phyloP scores from a whole-genome alignment of 2,329 filamentous ascomycete species.

The Zelopaecilomyces penicillatus region DNA sequence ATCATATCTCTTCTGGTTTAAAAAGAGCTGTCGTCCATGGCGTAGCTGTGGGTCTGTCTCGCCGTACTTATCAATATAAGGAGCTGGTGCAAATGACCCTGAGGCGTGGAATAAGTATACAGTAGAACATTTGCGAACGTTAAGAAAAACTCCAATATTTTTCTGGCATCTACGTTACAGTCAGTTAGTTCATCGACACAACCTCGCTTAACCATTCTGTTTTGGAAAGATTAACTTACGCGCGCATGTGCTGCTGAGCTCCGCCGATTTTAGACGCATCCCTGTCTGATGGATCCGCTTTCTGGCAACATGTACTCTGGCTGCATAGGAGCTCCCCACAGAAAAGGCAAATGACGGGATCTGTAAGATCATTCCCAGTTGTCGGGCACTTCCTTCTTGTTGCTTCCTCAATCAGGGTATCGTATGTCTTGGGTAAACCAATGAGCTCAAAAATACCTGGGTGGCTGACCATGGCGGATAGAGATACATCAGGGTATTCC shows the following conservation, averaged over 20 bases:
- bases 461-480: slow-evolving; percentile 55
- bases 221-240: slow-evolving; percentile 45
- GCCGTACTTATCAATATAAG: slow-evolving; percentile 92
- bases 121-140: slow-evolving; percentile 90
- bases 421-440: slow-evolving; percentile 84
- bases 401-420: slow-evolving; percentile 85
- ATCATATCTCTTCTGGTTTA: slow-evolving; percentile 93
- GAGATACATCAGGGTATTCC: slow-evolving; percentile 21
- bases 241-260: slow-evolving; percentile 81
- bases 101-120: slow-evolving; percentile 76
- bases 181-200: not conserved
- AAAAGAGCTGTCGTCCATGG: slow-evolving; percentile 78
- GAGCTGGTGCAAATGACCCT: slow-evolving; percentile 78
- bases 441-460: slow-evolving; percentile 92
- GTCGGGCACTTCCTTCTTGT: slow-evolving; percentile 77
- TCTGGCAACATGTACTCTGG: slow-evolving; percentile 85
- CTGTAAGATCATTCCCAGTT: slow-evolving; percentile 82
- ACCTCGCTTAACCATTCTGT: not conserved
- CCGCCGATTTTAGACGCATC: slow-evolving; percentile 56
- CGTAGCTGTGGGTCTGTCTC: slow-evolving; percentile 88
- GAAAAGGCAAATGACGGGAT: slow-evolving; percentile 87
- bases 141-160: slow-evolving; percentile 89
- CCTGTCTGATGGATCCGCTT: slow-evolving; percentile 41
- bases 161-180: slow-evolving; percentile 62
- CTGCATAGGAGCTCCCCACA: slow-evolving; percentile 96